Evolutionary conservation across 352 stramenopile species (phyloP).

Genomic region (Peronospora tabacina): DNA sequence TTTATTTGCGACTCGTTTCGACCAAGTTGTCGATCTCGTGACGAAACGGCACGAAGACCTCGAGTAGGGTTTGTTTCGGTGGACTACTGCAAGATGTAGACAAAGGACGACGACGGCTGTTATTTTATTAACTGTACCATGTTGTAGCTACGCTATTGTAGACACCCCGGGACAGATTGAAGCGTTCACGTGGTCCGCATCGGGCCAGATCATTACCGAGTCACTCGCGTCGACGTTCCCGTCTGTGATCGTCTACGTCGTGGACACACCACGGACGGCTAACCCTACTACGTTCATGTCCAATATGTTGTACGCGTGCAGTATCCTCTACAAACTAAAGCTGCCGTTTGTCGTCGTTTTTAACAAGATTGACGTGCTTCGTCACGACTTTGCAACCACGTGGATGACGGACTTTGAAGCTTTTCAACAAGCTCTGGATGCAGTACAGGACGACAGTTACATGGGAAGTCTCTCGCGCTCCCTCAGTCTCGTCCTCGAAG

Average conservation of each 20-base stretch:
- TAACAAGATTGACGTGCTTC: constrained; percentile 97
- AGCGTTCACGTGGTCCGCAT: constrained; percentile 99
- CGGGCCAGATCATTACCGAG: constrained; percentile 96
- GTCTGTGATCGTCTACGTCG: constrained; percentile 96
- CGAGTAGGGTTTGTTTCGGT: constrained; percentile 70
- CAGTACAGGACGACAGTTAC: constrained; percentile 86
- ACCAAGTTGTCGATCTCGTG: constrained; percentile 95
- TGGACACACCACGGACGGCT: constrained; percentile 94
- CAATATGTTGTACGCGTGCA: constrained; percentile 99
- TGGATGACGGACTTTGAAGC: constrained; percentile 99
- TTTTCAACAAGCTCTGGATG: constrained; percentile 95
- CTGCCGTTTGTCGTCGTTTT: constrained; percentile 96
- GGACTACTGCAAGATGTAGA: not conserved
- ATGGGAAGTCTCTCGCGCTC: constrained; percentile 89
- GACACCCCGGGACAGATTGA: constrained; percentile 99
- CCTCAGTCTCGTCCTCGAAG: constrained; percentile 80
- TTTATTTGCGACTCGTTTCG: constrained; percentile 99
- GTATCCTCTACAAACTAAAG: constrained; percentile 97
- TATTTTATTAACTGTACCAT: not conserved
- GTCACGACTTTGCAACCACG: constrained; percentile 91
- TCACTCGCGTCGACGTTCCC: constrained; percentile 94
- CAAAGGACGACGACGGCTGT: no score
- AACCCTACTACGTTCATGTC: constrained; percentile 99
- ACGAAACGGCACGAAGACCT: constrained; percentile 82
- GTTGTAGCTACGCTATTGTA: constrained; percentile 90